Evolutionary conservation across 2,329 filamentous ascomycete genomes (phyloP).

Genomic region (Clonostachys byssicola): DNA sequence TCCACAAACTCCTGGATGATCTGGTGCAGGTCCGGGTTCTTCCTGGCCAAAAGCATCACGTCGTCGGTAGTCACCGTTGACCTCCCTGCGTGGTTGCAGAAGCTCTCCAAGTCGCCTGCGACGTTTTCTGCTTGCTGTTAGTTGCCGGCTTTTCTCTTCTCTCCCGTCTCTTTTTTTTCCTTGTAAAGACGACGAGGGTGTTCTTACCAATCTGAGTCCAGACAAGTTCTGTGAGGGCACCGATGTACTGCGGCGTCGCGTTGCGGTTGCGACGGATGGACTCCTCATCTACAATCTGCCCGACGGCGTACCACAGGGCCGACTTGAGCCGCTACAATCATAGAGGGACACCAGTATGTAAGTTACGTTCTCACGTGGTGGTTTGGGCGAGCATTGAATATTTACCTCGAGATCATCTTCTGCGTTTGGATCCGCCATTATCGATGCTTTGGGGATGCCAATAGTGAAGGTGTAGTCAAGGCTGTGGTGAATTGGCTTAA

Average conservation of each 20-base stretch:
- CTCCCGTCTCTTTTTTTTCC: no score
- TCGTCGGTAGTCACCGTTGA: slow-evolving; percentile 80
- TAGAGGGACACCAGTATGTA: slow-evolving; percentile 49
- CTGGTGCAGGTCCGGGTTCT: slow-evolving; percentile 79
- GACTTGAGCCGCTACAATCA: slow-evolving; percentile 72
- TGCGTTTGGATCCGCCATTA: slow-evolving; percentile 23
- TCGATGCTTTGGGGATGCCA: neutral
- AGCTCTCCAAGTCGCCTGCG: slow-evolving; percentile 51
- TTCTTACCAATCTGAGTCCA: slow-evolving; percentile 75
- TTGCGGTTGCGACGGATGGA: slow-evolving; percentile 61
- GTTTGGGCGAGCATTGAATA: no score
- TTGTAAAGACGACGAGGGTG: neutral
- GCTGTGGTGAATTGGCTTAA: neutral
- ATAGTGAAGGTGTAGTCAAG: neutral
- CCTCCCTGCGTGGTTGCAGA: slow-evolving; percentile 72
- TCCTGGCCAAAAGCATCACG: slow-evolving; percentile 78
- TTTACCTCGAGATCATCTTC: slow-evolving; percentile 30
- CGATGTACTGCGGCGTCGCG: slow-evolving; percentile 89
- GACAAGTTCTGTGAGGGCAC: slow-evolving; percentile 78
- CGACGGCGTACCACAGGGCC: slow-evolving; percentile 78
- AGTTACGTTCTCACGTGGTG: no score
- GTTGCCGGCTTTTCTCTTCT: neutral
- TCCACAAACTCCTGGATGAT: slow-evolving; percentile 71
- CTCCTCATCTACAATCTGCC: slow-evolving; percentile 86
- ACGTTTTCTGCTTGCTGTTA: slow-evolving; percentile 40